Base-by-base conservation (phyloP, 83 land plant genomes). In the Thuja plicata region DNA sequence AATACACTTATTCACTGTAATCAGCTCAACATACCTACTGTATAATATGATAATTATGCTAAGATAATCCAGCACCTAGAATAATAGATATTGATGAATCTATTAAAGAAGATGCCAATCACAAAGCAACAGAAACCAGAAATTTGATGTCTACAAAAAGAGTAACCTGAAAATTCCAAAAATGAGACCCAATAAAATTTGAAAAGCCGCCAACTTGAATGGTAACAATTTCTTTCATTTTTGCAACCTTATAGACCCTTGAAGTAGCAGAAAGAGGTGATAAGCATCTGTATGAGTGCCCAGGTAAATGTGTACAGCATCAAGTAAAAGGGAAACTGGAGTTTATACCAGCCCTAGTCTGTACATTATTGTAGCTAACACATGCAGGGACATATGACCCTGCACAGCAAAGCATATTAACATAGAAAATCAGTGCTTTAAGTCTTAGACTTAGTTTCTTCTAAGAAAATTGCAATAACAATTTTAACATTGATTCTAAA, bases 101-200 rank as follows among this genome's bases (percentile, higher is more conserved):
- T 45, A n/a, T n/a, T 15, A 83, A 27, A 46, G 85, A 12, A 83
- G 55, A 83, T 0, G 46, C 4, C 85, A 46, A 13, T 46, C 15
- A 30, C 85, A 82, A 27, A 50, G 84, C 45, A 4, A 43, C 46
- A 79, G 46, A 79, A 79, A 79, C 9, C 46, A 40, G 46, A 40
- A 41, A 3, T 45, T 8, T 12, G n/a, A 38, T 82, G 30, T 24
- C 3, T 7, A 43, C 0, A 10, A 8, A 88, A 40, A 82, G 84
- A 60, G 15, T 30, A 89, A 96, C 99, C 98, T 97, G 99, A 76
- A 97, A 97, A 88, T 97, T 97, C 99, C 99, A 97, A 88, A 96
- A 95, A 90, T 97, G 98, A 81, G 98, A 92, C 27, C 99, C 99
- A 3, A 97, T 89, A 88, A 87, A 97, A 84, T 97, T 97, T 19